A percentile compares a stretch with the other conserved stretches of the same genome.
phyloP scores from a whole-genome alignment of 345 rosid species.

The Raphanus raphanistrum region DNA sequence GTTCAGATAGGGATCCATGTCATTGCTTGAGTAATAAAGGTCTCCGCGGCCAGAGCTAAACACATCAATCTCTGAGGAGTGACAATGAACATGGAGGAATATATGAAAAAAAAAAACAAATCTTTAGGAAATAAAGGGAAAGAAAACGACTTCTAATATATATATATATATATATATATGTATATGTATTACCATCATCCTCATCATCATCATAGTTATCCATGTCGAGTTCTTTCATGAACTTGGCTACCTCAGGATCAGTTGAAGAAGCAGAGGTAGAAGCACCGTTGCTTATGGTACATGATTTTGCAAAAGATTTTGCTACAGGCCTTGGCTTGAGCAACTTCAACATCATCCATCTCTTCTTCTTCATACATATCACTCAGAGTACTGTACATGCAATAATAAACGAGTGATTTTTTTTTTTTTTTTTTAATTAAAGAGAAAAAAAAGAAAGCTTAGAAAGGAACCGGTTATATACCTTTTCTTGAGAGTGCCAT shows the following conservation, averaged over 20 bases:
- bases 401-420: too few species aligned
- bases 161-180: background rate
- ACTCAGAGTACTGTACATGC: conserved; percentile 17
- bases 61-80: conserved; percentile 51
- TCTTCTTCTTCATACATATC: conserved; percentile 33
- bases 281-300: conserved; percentile 40
- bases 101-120: background rate
- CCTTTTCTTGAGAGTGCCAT: conserved; percentile 43
- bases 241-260: conserved; percentile 53
- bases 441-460: background rate
- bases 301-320: conserved; percentile 51
- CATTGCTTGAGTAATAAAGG: conserved; percentile 80
- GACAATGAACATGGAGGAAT: background rate
- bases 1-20: conserved; percentile 78
- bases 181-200: conserved; percentile 55
- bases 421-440: too few species aligned
- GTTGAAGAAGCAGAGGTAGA: conserved; percentile 31
- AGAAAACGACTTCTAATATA: background rate
- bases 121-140: background rate
- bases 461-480: background rate
- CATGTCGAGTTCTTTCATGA: conserved; percentile 74
- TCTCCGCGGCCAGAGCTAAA: conserved; percentile 65
- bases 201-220: conserved; percentile 85
- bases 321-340: conserved; percentile 66
- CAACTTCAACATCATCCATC: conserved; percentile 46